Evolutionary conservation across 306 rosid genomes (phyloP).

Genomic region (Clitoria ternatea): DNA sequence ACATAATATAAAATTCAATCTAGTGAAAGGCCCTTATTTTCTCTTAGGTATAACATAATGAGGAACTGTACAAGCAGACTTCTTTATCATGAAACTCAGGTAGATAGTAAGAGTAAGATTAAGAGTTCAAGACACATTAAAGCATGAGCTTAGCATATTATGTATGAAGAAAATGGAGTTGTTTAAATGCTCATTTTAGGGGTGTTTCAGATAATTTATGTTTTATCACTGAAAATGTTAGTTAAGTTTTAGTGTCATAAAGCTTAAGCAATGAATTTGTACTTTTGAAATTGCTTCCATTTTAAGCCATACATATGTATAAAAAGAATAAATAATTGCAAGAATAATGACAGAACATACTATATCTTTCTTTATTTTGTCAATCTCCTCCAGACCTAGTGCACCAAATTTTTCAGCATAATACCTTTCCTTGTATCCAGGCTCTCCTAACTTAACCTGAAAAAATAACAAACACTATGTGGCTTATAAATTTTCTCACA

Average conservation of each 20-base stretch:
- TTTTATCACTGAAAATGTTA: not conserved
- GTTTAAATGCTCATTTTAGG: not conserved
- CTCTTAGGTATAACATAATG: constrained; percentile 1
- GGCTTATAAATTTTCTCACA: not conserved
- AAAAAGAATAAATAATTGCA: not conserved
- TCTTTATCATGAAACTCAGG: constrained; percentile 1
- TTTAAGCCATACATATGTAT: not conserved
- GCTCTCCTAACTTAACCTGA: constrained; percentile 92
- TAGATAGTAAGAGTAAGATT: not conserved
- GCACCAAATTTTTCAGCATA: constrained; percentile 84
- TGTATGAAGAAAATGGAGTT: not conserved
- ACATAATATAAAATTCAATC: not conserved
- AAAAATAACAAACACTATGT: constrained; percentile 13
- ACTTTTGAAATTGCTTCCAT: not conserved
- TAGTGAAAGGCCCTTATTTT: not conserved
- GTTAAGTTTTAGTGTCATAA: not conserved
- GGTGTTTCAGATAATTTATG: not conserved
- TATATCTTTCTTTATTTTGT: constrained; percentile 48
- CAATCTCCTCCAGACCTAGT: constrained; percentile 54
- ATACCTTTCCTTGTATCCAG: constrained; percentile 95
- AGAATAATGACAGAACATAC: constrained; percentile 36
- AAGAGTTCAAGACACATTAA: not conserved
- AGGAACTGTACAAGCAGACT: constrained; percentile 1
- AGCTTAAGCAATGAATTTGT: not conserved
- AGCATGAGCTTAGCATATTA: not conserved